These are phyloP conservation scores for Picochlorum costavermella DNA, from an alignment of 139 green algal species.

Conservation along the genomic window DNA sequence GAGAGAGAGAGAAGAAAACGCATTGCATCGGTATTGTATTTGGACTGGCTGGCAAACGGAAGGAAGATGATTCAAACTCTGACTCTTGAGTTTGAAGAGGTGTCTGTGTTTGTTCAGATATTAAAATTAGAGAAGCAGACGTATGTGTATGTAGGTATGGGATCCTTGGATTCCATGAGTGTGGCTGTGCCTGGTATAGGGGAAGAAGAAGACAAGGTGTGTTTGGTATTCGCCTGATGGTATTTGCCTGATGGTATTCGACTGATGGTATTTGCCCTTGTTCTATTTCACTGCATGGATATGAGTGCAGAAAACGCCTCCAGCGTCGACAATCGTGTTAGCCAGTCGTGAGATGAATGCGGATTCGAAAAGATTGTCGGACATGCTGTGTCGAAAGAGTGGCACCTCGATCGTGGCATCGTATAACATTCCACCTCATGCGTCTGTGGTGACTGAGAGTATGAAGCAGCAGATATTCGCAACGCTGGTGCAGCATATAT, in stretches of 20 bases:
- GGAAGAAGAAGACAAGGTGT: not conserved
- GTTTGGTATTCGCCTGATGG: not conserved
- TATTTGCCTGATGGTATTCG: not conserved
- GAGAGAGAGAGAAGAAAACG: no score
- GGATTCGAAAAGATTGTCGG: constrained; percentile 6
- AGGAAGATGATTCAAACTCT: no score
- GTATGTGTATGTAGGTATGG: constrained; percentile 14
- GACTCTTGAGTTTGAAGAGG: constrained; percentile 10
- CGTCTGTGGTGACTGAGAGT: not conserved
- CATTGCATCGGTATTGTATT: no score
- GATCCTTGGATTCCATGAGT: constrained; percentile 10
- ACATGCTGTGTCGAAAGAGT: not conserved
- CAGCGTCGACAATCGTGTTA: not conserved
- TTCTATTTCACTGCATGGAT: no score
- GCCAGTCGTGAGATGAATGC: not conserved
- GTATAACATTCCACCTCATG: not conserved
- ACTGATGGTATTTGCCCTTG: not conserved
- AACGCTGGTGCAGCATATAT: constrained; percentile 10
- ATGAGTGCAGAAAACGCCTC: not conserved
- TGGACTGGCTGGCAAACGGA: no score
- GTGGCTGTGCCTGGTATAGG: not conserved
- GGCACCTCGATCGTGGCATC: not conserved
- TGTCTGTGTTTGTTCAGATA: constrained; percentile 23
- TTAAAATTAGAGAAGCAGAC: constrained; percentile 19
- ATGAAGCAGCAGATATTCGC: constrained; percentile 17